Evolutionary conservation across 345 rosid species (phyloP).

Genomic region (Cardamine occulta): DNA sequence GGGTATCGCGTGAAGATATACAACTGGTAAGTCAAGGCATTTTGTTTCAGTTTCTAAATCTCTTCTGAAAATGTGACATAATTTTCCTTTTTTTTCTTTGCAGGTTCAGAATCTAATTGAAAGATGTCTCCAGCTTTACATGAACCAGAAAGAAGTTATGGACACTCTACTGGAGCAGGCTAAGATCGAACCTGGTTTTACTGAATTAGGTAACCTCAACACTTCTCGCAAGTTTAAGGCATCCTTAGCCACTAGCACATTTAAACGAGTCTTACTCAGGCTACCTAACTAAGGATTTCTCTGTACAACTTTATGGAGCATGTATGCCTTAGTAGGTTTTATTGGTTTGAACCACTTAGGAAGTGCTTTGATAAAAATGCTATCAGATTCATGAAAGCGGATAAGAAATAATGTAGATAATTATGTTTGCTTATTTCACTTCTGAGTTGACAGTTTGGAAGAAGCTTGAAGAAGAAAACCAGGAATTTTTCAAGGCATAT

Average conservation of each 20-base stretch:
- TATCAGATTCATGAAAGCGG: no score
- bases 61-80: background rate
- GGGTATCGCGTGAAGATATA: conserved; percentile 32
- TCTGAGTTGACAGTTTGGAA: conserved; percentile 75
- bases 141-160: conserved; percentile 86
- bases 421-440: background rate
- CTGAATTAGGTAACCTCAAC: conserved; percentile 67
- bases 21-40: conserved; percentile 61
- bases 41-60: background rate
- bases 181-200: conserved; percentile 89
- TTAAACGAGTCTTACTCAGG: no score
- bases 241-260: no score
- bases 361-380: no score
- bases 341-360: no score
- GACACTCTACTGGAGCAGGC: conserved; percentile 75
- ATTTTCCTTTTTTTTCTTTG: background rate
- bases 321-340: no score
- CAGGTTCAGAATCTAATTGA: conserved; percentile 94
- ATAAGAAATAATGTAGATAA: background rate
- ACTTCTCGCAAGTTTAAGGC: background rate
- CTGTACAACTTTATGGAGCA: no score
- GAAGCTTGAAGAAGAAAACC: conserved; percentile 95
- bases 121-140: conserved; percentile 87
- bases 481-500: conserved; percentile 87
- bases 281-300: no score